Conservation (phyloP, 805 yeast genomes). For the Candida ortonii region DNA sequence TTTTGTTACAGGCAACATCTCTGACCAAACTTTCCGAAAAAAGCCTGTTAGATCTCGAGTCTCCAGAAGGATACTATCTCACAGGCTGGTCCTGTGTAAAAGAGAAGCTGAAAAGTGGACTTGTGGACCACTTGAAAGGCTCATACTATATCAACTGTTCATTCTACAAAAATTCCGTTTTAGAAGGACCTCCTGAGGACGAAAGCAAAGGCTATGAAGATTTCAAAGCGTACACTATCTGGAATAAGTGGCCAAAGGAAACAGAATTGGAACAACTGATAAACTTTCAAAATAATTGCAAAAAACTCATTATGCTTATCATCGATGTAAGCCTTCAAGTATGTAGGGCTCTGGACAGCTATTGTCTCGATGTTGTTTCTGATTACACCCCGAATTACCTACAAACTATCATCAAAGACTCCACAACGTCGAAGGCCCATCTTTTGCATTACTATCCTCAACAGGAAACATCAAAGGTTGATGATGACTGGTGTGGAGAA, state of each 20-base stretch:
- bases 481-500: conserved; percentile 58
- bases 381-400: conserved; percentile 38
- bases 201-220: conserved; percentile 33
- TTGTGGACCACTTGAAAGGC: conserved; percentile 51
- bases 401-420: conserved; percentile 42
- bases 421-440: conserved; percentile 57
- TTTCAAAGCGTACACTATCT: conserved; percentile 43
- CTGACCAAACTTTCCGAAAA: conserved; percentile 39
- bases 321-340: conserved; percentile 47
- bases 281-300: conserved; percentile 37
- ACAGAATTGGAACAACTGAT: conserved; percentile 25
- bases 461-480: conserved; percentile 10
- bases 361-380: conserved; percentile 30
- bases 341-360: conserved; percentile 53
- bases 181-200: conserved; percentile 45
- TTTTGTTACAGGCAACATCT: conserved; percentile 40
- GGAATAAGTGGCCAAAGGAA: conserved; percentile 53
- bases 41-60: conserved; percentile 39
- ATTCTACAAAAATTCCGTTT: conserved; percentile 40
- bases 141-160: conserved; percentile 60
- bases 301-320: conserved; percentile 42
- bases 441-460: conserved; percentile 52
- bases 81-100: conserved; percentile 63
- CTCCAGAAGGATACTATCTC: conserved; percentile 48
- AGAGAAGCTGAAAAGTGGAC: conserved; percentile 44